Evolutionary conservation across 1,284 basidiomycete genomes (phyloP), one percentile per base, ranked within the genome.

Genomic region (Earliella scabrosa): DNA sequence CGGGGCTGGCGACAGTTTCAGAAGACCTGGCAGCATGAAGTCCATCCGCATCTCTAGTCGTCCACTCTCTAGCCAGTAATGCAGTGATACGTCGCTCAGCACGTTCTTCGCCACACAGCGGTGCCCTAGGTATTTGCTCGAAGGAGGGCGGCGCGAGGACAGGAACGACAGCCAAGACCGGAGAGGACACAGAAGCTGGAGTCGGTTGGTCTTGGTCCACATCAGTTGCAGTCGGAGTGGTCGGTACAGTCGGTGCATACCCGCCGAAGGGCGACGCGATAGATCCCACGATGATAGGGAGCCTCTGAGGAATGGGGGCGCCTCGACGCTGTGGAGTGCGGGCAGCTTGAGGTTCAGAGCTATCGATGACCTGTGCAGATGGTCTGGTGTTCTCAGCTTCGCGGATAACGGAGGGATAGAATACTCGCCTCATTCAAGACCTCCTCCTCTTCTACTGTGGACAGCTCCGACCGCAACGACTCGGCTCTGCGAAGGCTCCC

Each of bases 131-230:
- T 2, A 69, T 64, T 54, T 72, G 60, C 4, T 71, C 67, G 43
- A 59, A 61, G 1, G 62, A 40, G 0, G 84, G 81, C 2, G 83
- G 84, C 0, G 82, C 82, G n/a, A 86, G 78, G 53, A 83, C 74
- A 0, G 84, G 82, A 0, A 85, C 74, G 0, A 45, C 7, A 62
- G 53, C 48, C 43, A 50, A 18, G 49, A 50, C 29, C 35, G 29
- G 36, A 44, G 52, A n/a, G 43, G 32, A 2, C 6, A 23, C 44
- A 11, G 26, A 16, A 8, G 32, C n/a, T 8, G 46, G n/a, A 11
- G 35, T 7, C 8, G 16, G 2, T 2, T 14, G 35, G 6, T 7
- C 35, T 18, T 36, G 13, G n/a, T n/a, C n/a, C n/a, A 39, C 35
- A 36, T 31, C 49, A 10, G 27, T 24, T 9, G 43, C 16, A n/a